Evolutionary conservation across 1,284 basidiomycete species (phyloP).

Genomic region (Sanghuangporus baumii): DNA sequence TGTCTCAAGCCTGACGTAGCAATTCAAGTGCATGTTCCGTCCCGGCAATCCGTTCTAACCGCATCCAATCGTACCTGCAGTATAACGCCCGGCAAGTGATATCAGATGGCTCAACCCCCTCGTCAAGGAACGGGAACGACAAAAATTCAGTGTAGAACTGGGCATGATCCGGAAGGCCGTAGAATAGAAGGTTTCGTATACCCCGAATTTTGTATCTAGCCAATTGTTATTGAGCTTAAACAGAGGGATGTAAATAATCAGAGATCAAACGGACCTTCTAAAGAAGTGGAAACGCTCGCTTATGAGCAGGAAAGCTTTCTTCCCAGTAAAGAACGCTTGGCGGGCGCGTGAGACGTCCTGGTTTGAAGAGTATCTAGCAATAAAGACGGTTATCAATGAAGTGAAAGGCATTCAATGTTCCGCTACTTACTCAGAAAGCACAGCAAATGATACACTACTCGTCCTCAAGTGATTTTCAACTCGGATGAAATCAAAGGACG

Average conservation of each 20-base stretch:
- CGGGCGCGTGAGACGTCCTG: slow-evolving; percentile 92
- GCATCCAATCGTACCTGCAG: slow-evolving; percentile 85
- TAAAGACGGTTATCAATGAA: background rate
- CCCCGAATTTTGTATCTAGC: slow-evolving; percentile 85
- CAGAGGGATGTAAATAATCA: background rate
- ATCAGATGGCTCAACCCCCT: slow-evolving; percentile 73
- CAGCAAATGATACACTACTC: slow-evolving; percentile 65
- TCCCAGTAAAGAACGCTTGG: slow-evolving; percentile 88
- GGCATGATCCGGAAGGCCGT: slow-evolving; percentile 85
- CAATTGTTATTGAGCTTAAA: slow-evolving; percentile 3
- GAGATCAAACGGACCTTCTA: slow-evolving; percentile 52
- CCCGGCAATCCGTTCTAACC: slow-evolving; percentile 75
- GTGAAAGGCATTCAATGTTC: background rate
- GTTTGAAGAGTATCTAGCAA: slow-evolving; percentile 81
- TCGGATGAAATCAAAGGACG: slow-evolving; percentile 95
- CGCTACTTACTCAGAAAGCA: slow-evolving; percentile 78
- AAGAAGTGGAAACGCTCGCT: slow-evolving; percentile 99
- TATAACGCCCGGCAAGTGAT: slow-evolving; percentile 76
- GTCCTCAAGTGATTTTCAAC: slow-evolving; percentile 85
- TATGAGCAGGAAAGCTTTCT: slow-evolving; percentile 82
- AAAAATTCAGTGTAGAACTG: slow-evolving; percentile 90
- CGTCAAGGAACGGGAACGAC: slow-evolving; percentile 80
- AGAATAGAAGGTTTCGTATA: slow-evolving; percentile 89
- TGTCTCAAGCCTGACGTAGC: background rate
- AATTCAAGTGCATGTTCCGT: slow-evolving; percentile 19